phyloP scores from a whole-genome alignment of 108 stramenopile species.

The Mayamaea pseudoterrestris region DNA sequence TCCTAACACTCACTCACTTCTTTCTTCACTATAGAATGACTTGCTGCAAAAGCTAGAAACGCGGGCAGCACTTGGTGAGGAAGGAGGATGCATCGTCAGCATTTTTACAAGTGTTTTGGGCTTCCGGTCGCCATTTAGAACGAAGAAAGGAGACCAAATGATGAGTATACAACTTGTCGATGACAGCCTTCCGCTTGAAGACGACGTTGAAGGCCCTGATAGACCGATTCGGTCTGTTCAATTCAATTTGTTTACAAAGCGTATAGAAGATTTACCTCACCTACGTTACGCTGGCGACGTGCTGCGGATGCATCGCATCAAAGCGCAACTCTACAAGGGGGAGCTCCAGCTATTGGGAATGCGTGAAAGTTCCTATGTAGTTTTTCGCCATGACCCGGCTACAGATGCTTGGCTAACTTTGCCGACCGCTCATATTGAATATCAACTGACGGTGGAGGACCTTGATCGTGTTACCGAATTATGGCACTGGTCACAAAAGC shows the following conservation, averaged over 20 bases:
- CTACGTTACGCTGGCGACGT: constrained; percentile 57
- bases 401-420: too few relatives aligned
- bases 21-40: background rate
- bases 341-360: constrained; percentile 20
- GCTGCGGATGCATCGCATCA: constrained; percentile 27
- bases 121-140: constrained; percentile 34
- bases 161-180: constrained; percentile 51
- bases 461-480: constrained; percentile 16
- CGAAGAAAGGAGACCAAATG: constrained; percentile 53
- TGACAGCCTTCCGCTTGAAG: constrained; percentile 27
- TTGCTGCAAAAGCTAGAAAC: background rate
- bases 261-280: constrained; percentile 29
- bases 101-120: constrained; percentile 48
- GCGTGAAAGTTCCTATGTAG: constrained; percentile 20
- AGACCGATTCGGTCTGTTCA: constrained; percentile 11
- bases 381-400: constrained; percentile 6
- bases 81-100: constrained; percentile 11
- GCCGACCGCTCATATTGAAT: constrained; percentile 1
- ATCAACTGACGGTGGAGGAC: constrained; percentile 1
- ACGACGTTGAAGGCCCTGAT: background rate
- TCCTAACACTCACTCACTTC: background rate
- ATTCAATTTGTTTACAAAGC: constrained; percentile 42
- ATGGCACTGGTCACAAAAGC: constrained; percentile 63
- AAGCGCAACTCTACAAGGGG: constrained; percentile 8
- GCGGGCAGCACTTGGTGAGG: background rate